A percentile compares a stretch with the other conserved stretches of the same genome.
phyloP scores from a whole-genome alignment of 139 green algal genomes.

The Chlamydomonas asymmetrica region DNA sequence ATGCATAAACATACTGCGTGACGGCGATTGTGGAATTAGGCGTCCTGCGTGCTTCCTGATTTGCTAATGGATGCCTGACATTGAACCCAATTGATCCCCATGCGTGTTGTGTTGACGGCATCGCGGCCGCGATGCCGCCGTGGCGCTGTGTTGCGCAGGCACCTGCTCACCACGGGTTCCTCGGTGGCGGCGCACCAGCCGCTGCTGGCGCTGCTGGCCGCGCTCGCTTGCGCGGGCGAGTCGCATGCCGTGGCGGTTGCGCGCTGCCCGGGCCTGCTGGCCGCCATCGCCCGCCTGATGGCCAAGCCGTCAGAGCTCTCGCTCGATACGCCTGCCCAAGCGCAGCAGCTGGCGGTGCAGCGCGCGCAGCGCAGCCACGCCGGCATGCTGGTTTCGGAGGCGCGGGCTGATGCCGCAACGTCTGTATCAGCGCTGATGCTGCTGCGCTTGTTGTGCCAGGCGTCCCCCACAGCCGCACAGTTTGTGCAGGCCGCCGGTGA shows the following conservation, averaged over 20 bases:
- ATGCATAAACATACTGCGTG: not conserved
- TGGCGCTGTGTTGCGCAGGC: not conserved
- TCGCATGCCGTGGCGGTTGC: slow-evolving; percentile 41
- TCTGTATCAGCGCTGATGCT: slow-evolving; percentile 39
- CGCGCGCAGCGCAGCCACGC: not conserved
- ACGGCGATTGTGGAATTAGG: not conserved
- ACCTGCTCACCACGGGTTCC: slow-evolving; percentile 21
- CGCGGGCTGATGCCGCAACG: not conserved
- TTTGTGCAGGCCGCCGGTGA: slow-evolving; percentile 37
- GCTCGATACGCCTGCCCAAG: not conserved
- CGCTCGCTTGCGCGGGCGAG: slow-evolving; percentile 28
- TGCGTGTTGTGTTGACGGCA: not conserved
- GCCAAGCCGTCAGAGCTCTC: not conserved
- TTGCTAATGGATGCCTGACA: not conserved
- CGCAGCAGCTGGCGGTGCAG: not conserved
- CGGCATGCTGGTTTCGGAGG: not conserved
- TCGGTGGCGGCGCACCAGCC: slow-evolving; percentile 22
- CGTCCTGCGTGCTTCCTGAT: not conserved
- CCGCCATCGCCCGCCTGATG: slow-evolving; percentile 35
- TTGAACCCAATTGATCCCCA: not conserved
- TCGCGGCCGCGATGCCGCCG: not conserved
- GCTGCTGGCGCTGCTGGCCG: slow-evolving; percentile 47
- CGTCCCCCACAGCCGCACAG: slow-evolving; percentile 40
- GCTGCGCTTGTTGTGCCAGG: slow-evolving; percentile 52
- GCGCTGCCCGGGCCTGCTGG: slow-evolving; percentile 42